Conservation (phyloP, 148 eudicot species). For the Camellia japonica region DNA sequence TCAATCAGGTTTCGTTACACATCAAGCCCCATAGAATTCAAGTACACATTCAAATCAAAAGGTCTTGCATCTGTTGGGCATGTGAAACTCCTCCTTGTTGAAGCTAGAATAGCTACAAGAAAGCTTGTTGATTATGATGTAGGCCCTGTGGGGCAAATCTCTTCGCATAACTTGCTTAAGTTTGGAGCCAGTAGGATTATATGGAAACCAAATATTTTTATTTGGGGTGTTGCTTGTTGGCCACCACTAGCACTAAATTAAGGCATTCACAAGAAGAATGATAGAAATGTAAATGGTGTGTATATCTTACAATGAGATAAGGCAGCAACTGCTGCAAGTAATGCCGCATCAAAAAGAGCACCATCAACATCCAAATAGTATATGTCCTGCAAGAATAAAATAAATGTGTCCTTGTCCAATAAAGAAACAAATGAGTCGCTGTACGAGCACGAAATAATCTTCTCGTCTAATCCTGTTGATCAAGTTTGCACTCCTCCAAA, state of each 20-base stretch:
- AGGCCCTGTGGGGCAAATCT: background rate
- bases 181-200: background rate
- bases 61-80: background rate
- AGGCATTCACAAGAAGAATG: background rate
- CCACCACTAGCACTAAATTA: background rate
- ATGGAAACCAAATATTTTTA: background rate
- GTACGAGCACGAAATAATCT: too few relatives aligned
- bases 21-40: background rate
- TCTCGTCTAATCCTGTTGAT: too few relatives aligned
- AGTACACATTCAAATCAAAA: background rate
- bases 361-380: slow-evolving; percentile 99
- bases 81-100: background rate
- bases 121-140: background rate
- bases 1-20: background rate
- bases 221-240: background rate
- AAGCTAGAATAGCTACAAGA: background rate
- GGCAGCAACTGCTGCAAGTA: slow-evolving; percentile 87
- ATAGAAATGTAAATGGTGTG: background rate
- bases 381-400: slow-evolving; percentile 56
- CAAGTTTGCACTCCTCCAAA: too few relatives aligned
- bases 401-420: background rate
- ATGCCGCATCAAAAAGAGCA: slow-evolving; percentile 87
- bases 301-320: slow-evolving; percentile 70
- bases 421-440: background rate
- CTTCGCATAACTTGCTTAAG: background rate